phyloP scores from a whole-genome alignment of 1,284 basidiomycete species.

The Boletus holoroseus region DNA sequence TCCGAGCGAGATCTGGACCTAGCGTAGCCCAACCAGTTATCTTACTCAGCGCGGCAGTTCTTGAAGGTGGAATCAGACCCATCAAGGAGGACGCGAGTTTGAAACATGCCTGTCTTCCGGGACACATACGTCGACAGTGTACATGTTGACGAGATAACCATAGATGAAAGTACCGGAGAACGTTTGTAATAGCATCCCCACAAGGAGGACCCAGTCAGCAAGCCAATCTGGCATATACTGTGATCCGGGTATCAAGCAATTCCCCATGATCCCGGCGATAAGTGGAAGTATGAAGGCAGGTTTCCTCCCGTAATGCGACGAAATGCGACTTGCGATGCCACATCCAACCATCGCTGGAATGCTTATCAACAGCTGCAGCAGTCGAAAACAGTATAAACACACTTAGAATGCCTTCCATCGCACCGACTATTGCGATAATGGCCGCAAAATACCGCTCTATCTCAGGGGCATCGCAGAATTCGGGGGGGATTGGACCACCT shows the following conservation, averaged over 20 bases:
- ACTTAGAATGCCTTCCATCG: conserved; percentile 25
- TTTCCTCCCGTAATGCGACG: conserved; percentile 31
- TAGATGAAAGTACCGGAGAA: conserved; percentile 14
- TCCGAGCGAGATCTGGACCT: conserved; percentile 14
- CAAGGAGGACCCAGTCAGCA: conserved; percentile 16
- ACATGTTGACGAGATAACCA: conserved; percentile 28
- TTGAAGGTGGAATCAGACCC: conserved; percentile 10
- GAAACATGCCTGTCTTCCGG: conserved; percentile 28
- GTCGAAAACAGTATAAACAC: not conserved
- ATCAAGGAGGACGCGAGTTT: not conserved
- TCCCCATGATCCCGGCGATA: conserved; percentile 11
- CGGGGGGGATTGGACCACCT: conserved; percentile 12
- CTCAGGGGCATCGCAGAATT: conserved; percentile 24
- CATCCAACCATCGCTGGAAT: conserved; percentile 18
- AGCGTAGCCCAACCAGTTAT: conserved; percentile 29
- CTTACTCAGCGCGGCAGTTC: conserved; percentile 30
- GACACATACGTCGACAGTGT: conserved; percentile 27
- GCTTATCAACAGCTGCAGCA: conserved; percentile 3
- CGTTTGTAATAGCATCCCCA: conserved; percentile 17
- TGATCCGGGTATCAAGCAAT: conserved; percentile 21
- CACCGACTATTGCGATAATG: conserved; percentile 15
- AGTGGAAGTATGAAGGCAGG: conserved; percentile 26
- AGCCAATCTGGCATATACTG: conserved; percentile 13
- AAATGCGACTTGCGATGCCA: conserved; percentile 23
- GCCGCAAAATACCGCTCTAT: conserved; percentile 24